Evolutionary conservation across 225 moss, liverwort and hornwort species (phyloP), one percentile per base, ranked within the genome.

Genomic region (Marchantia paleacea): DNA sequence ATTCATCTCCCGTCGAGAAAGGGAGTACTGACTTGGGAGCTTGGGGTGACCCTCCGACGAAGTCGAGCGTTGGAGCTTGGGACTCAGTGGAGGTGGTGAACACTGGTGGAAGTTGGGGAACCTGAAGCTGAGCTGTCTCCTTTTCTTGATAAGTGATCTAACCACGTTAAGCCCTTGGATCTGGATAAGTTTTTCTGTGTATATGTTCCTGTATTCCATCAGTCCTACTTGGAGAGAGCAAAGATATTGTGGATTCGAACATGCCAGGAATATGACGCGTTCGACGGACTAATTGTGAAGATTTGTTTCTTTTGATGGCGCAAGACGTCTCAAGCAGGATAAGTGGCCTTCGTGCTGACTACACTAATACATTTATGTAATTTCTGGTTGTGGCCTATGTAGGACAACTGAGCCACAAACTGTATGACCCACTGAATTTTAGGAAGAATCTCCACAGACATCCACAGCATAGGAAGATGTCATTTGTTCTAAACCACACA

Each of bases 41-140:
- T 20, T 71, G 71, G 71, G 71, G 30, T 50, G 49, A 22, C 31
- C 48, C 39, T 14, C 12, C 49, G 18, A 16, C 71, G 8, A 50
- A 71, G 48, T 9, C 29, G 30, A 50, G 12, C n/a, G 8, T 10
- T 73, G 73, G 73, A 26, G 73, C 12, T 54, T 73, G 73, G 73
- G 73, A 73, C 13, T 24, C 73, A 0, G 26, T 52, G 13, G 74
- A 55, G 53, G 74, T 54, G 55, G 74, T 28, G 29, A 60, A 76
- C 39, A 31, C 58, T n/a, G 75, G 75, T 31, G 58, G 58, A 16
- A 28, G 75, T 31, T 76, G 75, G 75, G 75, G 75, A 26, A 52
- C 25, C 28, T 74, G 54, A 73, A 25, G 51, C 52, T 51, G 9
- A 8, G 12, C 16, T n/a, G n/a, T n/a, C n/a, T n/a, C n/a, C 51